A percentile compares a stretch with the other conserved stretches of the same genome.
phyloP scores from a whole-genome alignment of 2,329 filamentous ascomycete species.

The Sclerotinia sclerotiorum region DNA sequence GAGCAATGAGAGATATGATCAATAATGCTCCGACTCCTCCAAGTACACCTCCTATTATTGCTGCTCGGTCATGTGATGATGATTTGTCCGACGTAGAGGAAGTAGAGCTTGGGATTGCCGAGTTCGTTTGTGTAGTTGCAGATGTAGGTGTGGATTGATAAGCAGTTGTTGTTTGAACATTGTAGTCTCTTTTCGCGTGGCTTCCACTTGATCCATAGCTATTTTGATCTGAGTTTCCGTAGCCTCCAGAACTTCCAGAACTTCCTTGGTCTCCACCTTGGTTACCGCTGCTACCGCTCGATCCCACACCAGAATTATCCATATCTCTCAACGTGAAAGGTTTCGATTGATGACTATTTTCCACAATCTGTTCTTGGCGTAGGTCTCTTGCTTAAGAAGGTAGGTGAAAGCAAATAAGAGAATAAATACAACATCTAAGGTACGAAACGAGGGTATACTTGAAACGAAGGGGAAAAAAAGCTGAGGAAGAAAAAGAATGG shows the following conservation, averaged over 20 bases:
- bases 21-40: conserved; percentile 29
- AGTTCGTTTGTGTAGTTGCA: conserved; percentile 18
- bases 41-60: conserved; percentile 30
- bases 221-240: not conserved
- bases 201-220: conserved; percentile 6
- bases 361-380: not conserved
- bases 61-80: conserved; percentile 18
- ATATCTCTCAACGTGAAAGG: not conserved
- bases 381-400: conserved; percentile 5
- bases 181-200: not conserved
- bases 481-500: not conserved
- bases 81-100: conserved; percentile 24
- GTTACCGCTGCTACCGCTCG: not conserved
- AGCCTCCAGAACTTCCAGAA: not conserved
- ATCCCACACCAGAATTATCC: not conserved
- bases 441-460: conserved; percentile 15
- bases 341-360: not conserved
- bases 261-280: conserved; percentile 3
- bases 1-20: conserved; percentile 27
- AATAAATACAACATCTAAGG: not conserved
- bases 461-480: not conserved
- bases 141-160: conserved; percentile 24
- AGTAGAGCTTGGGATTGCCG: conserved; percentile 16
- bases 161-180: conserved; percentile 10
- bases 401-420: not conserved